These are phyloP conservation scores for Candida frijolesensis DNA, from an alignment of 1,139 yeast genomes.

Conservation along the genomic window DNA sequence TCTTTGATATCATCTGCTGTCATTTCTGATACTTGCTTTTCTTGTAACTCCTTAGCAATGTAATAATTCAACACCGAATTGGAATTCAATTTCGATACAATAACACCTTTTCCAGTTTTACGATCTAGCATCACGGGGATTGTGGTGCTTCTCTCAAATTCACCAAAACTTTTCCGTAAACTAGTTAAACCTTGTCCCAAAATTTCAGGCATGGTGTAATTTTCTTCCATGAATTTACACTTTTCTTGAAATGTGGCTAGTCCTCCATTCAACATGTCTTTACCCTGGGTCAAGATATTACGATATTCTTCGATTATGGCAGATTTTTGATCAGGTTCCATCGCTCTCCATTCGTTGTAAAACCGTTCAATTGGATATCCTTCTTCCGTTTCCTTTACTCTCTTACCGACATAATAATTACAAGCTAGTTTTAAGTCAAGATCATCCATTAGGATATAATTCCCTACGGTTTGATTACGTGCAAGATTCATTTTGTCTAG, in stretches of 20 bases:
- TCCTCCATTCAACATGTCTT: conserved; percentile 34
- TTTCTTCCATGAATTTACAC: not conserved
- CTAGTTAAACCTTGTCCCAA: conserved; percentile 7
- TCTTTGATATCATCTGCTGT: not conserved
- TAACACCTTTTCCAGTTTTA: not conserved
- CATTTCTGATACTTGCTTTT: not conserved
- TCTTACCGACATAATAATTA: conserved; percentile 11
- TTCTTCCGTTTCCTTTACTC: not conserved
- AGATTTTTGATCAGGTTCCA: conserved; percentile 28
- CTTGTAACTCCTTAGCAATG: not conserved
- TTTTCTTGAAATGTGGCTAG: conserved; percentile 28
- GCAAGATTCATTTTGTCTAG: conserved; percentile 3
- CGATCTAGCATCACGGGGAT: conserved; percentile 5
- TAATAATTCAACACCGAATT: conserved; percentile 8
- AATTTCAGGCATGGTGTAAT: conserved; percentile 5
- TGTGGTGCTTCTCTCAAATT: not conserved
- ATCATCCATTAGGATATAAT: conserved; percentile 4
- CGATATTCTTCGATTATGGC: conserved; percentile 29
- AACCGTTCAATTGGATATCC: not conserved
- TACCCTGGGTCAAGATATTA: conserved; percentile 30
- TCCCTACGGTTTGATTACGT: conserved; percentile 10
- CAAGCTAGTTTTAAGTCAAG: conserved; percentile 5
- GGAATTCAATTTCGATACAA: conserved; percentile 2
- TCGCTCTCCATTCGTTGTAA: conserved; percentile 26
- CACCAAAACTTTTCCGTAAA: not conserved